Evolutionary conservation across 2,329 filamentous ascomycete species (phyloP), one percentile per base, ranked within the genome.

Genomic region (Cytospora mali): DNA sequence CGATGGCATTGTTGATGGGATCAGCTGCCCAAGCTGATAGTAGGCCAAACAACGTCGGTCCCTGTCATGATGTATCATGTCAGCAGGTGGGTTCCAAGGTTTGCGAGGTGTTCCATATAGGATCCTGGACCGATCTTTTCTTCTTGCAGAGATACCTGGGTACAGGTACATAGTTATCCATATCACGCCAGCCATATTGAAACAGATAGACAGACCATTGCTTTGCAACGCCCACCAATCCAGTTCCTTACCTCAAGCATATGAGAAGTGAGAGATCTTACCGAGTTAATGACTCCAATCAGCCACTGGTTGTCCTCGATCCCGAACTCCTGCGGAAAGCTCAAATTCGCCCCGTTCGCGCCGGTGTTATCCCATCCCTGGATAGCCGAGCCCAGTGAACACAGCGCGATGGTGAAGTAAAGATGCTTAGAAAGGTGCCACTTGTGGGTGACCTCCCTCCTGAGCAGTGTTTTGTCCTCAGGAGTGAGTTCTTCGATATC

Each of bases 11-110:
- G 66, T 79, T 82, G 58, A 84, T 79, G 6, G 77, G 76, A 66
- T 90, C 88, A 0, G 87, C 87, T 7, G 89, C 73, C 88, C 87
- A 90, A 71, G 85, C 88, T 5, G 86, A 86, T 31, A 81, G 69
- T 4, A 80, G 67, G 21, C 75, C 76, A n/a, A 16, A 25, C 3
- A 16, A 13, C 9, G 64, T 70, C 31, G 67, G 67, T 7, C 49
- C 53, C 53, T 55, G 35, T 39, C 4, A 18, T 6, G 1, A 1
- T 16, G 16, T 39, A 42, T 33, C 29, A 52, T 23, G 25, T 59
- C 16, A 21, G 31, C 21, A 4, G 58, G 25, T 23, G n/a, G 11
- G 29, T 73, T 67, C 82, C n/a, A n/a, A n/a, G n/a, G n/a, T n/a
- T n/a, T n/a, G 80, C 48, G 82, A 77, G 46, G 18, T 46, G 7